Evolutionary conservation across 179 eudicot species (phyloP).

Genomic region (Camellia oleifera): DNA sequence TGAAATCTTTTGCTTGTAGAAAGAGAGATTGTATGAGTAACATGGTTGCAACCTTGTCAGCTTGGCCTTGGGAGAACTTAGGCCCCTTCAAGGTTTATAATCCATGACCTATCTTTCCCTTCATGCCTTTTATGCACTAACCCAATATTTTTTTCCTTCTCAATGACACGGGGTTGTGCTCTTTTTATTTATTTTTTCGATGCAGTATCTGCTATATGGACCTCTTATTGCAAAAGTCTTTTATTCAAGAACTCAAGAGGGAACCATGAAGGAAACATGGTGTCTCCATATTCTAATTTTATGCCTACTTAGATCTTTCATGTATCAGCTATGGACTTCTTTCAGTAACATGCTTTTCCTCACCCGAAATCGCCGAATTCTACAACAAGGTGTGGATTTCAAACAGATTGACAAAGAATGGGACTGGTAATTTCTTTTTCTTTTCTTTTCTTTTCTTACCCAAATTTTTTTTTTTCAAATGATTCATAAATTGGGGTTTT

Average conservation of each 20-base stretch:
- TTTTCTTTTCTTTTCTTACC: background rate
- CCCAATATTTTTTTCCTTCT: background rate
- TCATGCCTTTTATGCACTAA: no score
- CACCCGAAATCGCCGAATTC: constrained; percentile 49
- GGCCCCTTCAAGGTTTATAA: constrained; percentile 13
- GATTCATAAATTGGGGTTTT: background rate
- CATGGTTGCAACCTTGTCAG: constrained; percentile 18
- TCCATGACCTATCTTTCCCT: background rate
- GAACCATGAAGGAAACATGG: constrained; percentile 36
- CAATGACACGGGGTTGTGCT: background rate
- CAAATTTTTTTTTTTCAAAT: background rate
- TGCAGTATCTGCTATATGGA: constrained; percentile 64
- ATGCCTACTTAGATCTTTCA: constrained; percentile 36
- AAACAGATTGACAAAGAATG: constrained; percentile 82
- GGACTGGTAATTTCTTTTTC: constrained; percentile 55
- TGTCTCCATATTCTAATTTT: constrained; percentile 58
- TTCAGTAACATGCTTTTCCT: constrained; percentile 61
- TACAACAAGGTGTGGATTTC: constrained; percentile 57
- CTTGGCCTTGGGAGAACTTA: constrained; percentile 21
- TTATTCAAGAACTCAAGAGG: constrained; percentile 47
- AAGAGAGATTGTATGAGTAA: background rate
- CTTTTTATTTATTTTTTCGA: background rate
- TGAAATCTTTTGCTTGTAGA: background rate
- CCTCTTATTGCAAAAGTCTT: constrained; percentile 59
- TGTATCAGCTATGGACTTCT: constrained; percentile 52